Conservation (phyloP, 139 green algal genomes). For the Microglena sp. region DNA sequence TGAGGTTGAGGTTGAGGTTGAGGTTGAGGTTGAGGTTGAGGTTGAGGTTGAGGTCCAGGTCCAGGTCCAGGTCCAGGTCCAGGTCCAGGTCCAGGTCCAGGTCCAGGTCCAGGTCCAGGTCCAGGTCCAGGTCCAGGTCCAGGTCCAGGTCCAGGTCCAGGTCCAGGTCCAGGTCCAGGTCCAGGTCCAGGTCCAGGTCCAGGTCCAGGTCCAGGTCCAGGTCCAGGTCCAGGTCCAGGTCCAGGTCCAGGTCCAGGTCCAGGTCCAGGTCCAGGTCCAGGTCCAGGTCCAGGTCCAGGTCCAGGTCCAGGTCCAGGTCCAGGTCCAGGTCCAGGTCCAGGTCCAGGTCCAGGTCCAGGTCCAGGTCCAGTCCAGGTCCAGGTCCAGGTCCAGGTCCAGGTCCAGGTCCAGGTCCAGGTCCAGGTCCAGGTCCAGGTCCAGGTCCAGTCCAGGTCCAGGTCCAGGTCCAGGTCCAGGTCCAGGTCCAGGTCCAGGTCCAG, state of each 20-base stretch:
- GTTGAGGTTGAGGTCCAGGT: not conserved
- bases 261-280: not conserved
- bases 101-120: not conserved
- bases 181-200: not conserved
- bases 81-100: not conserved
- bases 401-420: not conserved
- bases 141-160: not conserved
- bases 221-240: not conserved
- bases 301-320: not conserved
- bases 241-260: not conserved
- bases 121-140: not conserved
- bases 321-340: not conserved
- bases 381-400: not conserved
- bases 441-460: not conserved
- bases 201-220: not conserved
- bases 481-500: not conserved
- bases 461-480: not conserved
- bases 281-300: not conserved
- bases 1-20: no score
- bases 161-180: not conserved
- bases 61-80: not conserved
- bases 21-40: no score
- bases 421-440: not conserved
- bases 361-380: not conserved
- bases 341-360: not conserved